Percentiles rank a stretch among this genome's conserved stretches.
Conservation (phyloP, 1,284 basidiomycete species). For the Acaromyces ingoldii region DNA sequence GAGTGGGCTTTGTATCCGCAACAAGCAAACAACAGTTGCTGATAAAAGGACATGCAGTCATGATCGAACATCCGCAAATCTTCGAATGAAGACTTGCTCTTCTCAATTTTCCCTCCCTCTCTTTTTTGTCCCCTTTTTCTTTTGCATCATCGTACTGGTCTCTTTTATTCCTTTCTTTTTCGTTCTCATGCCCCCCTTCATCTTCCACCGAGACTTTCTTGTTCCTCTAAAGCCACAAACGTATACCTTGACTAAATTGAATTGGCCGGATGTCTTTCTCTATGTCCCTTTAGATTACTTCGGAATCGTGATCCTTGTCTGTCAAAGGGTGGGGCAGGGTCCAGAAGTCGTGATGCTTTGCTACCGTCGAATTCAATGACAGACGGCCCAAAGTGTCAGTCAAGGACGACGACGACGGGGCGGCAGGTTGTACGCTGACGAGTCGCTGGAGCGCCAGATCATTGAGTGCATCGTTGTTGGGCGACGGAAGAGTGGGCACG, state of each 20-base stretch:
- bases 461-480: constrained; percentile 4
- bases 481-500: not conserved
- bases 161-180: constrained; percentile 3
- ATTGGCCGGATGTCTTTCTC: not conserved
- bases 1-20: constrained; percentile 60
- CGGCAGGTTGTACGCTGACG: not conserved
- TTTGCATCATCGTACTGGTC: not conserved
- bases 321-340: not conserved
- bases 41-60: constrained; percentile 2
- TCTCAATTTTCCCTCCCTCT: not conserved
- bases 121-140: not conserved
- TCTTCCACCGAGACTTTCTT: constrained; percentile 4
- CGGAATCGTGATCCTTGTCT: not conserved
- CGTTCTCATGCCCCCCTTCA: constrained; percentile 1
- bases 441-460: constrained; percentile 5
- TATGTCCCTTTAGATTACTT: not conserved
- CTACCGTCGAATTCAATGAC: not conserved
- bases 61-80: constrained; percentile 15
- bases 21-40: not conserved
- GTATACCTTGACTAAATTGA: not conserved
- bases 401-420: not conserved
- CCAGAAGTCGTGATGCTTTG: not conserved
- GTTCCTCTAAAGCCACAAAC: not conserved
- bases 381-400: not conserved
- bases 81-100: constrained; percentile 5